Evolutionary conservation across 148 eudicot genomes (phyloP), one percentile per base, ranked within the genome.

Genomic region (Arbutus unedo): DNA sequence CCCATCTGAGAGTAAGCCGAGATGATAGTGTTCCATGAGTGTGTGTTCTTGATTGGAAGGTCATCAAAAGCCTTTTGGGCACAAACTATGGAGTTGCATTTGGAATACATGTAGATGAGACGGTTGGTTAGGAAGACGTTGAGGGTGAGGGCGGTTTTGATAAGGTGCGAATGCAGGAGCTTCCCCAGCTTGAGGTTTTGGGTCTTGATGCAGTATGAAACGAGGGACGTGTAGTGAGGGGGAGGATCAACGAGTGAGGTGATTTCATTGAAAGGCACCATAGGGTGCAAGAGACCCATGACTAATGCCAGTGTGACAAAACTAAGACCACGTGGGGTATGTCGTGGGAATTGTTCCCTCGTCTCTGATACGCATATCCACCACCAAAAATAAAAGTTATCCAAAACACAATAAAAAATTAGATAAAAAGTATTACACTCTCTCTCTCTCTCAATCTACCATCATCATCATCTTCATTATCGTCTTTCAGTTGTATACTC

Each of bases 1-100:
- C 92, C 92, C 83, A 53, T 83, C 82, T 77, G 80, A 10, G 83
- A 83, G 62, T 84, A 87, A 67, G 91, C 92, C 50, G 91, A 85
- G 56, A 94, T 85, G 25, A 94, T 45, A 4, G 87, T 84, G 84
- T 94, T 94, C 95, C 98, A 94, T 15, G 98, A 91, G 9, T 72
- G 90, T n/a, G 75, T 81, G 67, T 91, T 91, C 74, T 91, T 92
- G 64, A 7, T 31, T 15, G 89, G 86, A 41, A 90, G 85, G 47
- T 91, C 94, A 87, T 88, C 85, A 70, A 94, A 94, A 31, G 74
- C 87, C 77, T 78, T 90, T 23, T 87, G 91, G 87, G 94, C 95
- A 84, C 47, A 83, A 41, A 79, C 66, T 38, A 92, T 80, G 47
- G 88, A 84, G 79, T 81, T 83, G 82, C 91, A 91, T 88, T 88